phyloP scores from a whole-genome alignment of 345 rosid genomes.

The Eucalyptus grandis region DNA sequence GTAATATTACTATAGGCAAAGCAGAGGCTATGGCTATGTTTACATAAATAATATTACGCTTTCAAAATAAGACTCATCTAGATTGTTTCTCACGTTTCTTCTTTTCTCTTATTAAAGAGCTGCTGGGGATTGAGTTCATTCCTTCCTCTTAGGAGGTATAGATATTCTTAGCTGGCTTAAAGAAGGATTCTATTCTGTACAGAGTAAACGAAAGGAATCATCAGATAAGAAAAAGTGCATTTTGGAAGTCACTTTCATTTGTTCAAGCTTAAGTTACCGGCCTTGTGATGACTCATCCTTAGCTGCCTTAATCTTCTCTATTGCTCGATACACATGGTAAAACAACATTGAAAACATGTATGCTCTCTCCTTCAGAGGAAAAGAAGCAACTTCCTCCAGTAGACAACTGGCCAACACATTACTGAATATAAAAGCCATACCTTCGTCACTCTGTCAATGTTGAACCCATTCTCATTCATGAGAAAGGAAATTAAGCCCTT shows the following conservation, averaged over 20 bases:
- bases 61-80: no score
- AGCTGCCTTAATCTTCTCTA: no score
- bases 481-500: constrained; percentile 27
- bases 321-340: background rate
- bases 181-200: background rate
- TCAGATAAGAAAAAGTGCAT: background rate
- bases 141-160: background rate
- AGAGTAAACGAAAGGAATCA: background rate
- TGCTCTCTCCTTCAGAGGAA: no score
- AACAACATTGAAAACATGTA: background rate
- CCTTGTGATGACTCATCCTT: background rate
- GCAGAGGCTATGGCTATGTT: no score
- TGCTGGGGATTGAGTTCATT: no score
- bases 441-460: constrained; percentile 71
- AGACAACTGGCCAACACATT: background rate
- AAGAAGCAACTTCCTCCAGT: no score
- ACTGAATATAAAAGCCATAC: constrained; percentile 6
- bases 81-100: no score
- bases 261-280: background rate
- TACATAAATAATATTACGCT: no score
- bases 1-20: no score
- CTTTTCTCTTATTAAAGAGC: no score
- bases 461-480: constrained; percentile 94
- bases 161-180: background rate
- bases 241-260: background rate